A percentile compares a stretch with the other conserved stretches of the same genome.
Conservation (phyloP, 768 basidiomycete genomes). For the Pisolithus albus region DNA sequence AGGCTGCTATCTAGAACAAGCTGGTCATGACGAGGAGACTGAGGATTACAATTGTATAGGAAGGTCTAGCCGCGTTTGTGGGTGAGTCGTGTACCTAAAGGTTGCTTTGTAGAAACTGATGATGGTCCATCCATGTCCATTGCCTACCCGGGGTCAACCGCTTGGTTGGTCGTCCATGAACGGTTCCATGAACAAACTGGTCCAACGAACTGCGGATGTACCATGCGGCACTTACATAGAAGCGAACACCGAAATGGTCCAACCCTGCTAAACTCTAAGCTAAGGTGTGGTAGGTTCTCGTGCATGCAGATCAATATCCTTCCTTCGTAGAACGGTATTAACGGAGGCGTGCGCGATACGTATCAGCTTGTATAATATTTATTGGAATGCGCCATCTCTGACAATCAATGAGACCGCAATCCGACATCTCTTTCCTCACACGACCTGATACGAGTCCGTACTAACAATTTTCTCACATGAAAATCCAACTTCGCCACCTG, state of each 20-base stretch:
- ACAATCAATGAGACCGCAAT: too few relatives aligned
- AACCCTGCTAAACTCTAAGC: slow-evolving; percentile 50
- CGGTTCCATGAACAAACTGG: slow-evolving; percentile 11
- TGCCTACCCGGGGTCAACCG: too few relatives aligned
- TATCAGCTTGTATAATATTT: too few relatives aligned
- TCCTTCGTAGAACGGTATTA: too few relatives aligned
- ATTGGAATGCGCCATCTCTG: too few relatives aligned
- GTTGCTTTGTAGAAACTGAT: too few relatives aligned
- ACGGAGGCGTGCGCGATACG: too few relatives aligned
- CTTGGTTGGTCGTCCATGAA: not conserved
- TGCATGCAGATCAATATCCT: too few relatives aligned
- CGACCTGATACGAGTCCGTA: slow-evolving; percentile 52
- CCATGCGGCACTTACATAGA: slow-evolving; percentile 22
- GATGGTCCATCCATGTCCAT: not conserved
- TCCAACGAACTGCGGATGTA: slow-evolving; percentile 1
- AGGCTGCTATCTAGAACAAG: slow-evolving; percentile 3
- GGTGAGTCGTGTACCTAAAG: slow-evolving; percentile 30
- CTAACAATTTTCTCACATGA: slow-evolving; percentile 52
- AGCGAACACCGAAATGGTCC: slow-evolving; percentile 46
- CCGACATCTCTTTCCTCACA: slow-evolving; percentile 18
- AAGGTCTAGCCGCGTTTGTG: slow-evolving; percentile 63
- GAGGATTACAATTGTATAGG: slow-evolving; percentile 30
- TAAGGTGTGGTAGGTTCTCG: too few relatives aligned
- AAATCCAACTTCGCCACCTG: slow-evolving; percentile 44
- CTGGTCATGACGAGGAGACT: not conserved